These are phyloP conservation scores for Prototheca wickerhamii DNA, from an alignment of 163 green algal genomes.

Conservation along the genomic window DNA sequence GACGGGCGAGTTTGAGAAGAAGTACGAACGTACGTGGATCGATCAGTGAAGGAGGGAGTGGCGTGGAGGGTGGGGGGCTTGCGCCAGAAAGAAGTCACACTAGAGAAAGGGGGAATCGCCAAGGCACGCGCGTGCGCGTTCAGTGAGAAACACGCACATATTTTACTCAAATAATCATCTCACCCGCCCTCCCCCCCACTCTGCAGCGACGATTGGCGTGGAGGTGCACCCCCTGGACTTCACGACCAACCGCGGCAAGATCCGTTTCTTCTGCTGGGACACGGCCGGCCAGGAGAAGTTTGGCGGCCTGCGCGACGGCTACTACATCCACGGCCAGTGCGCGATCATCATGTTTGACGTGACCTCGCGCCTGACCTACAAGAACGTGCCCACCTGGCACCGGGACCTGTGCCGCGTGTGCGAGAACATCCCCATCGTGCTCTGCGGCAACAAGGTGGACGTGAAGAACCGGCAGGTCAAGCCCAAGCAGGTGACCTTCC, in stretches of 20 bases:
- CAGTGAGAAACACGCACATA: too few relatives aligned
- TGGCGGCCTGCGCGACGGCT: conserved; percentile 96
- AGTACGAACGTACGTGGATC: conserved; percentile 88
- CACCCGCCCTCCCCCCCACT: conserved; percentile 1
- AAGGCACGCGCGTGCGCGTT: too few relatives aligned
- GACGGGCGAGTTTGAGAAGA: conserved; percentile 99
- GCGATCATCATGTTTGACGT: conserved; percentile 99
- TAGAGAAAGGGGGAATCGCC: too few relatives aligned
- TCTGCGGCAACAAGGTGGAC: conserved; percentile 99
- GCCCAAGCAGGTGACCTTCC: conserved; percentile 90
- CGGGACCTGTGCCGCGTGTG: conserved; percentile 98
- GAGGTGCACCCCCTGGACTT: conserved; percentile 99
- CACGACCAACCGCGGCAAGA: conserved; percentile 93
- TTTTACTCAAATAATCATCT: too few relatives aligned
- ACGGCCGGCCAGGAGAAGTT: conserved; percentile 99
- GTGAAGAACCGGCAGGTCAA: conserved; percentile 99
- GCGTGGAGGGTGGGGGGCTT: too few relatives aligned
- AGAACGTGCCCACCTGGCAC: conserved; percentile 99
- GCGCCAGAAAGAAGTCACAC: too few relatives aligned
- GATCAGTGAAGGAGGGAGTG: too few relatives aligned
- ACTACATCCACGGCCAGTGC: conserved; percentile 99
- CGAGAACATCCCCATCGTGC: conserved; percentile 99
- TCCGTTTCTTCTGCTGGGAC: conserved; percentile 99
- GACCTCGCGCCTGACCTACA: conserved; percentile 97
- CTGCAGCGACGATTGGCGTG: conserved; percentile 94